A percentile compares a stretch with the other conserved stretches of the same genome.
Evolutionary conservation across 352 stramenopile species (phyloP).

Genomic region (Pythium aphanidermatum): DNA sequence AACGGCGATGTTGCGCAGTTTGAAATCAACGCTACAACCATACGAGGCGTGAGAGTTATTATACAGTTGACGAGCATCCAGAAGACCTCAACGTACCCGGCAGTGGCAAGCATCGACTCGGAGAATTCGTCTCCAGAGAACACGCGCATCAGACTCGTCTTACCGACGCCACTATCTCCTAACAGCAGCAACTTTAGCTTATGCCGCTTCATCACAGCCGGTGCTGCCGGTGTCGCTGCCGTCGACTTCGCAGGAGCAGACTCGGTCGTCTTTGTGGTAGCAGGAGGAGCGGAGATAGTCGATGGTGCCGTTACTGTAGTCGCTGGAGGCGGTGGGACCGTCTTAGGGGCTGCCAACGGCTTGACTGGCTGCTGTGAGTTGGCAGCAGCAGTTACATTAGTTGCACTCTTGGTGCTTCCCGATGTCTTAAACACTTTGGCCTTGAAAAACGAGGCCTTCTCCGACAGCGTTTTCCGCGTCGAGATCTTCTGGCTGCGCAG

Average conservation of each 20-base stretch:
- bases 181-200: constrained; percentile 90
- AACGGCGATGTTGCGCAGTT: constrained; percentile 83
- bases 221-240: constrained; percentile 8
- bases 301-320: too few species aligned
- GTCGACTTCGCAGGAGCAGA: too few species aligned
- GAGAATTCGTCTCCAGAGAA: constrained; percentile 91
- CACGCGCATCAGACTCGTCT: constrained; percentile 91
- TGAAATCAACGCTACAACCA: constrained; percentile 86
- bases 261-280: too few species aligned
- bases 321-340: too few species aligned
- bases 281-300: too few species aligned
- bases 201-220: constrained; percentile 61
- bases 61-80: too few species aligned
- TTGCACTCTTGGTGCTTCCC: too few species aligned
- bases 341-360: too few species aligned
- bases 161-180: constrained; percentile 89
- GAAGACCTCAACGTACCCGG: constrained; percentile 55
- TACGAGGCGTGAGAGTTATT: constrained; percentile 2
- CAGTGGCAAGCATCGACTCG: constrained; percentile 86
- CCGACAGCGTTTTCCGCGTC: constrained; percentile 49
- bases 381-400: too few species aligned
- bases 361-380: too few species aligned
- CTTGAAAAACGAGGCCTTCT: constrained; percentile 67
- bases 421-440: constrained; percentile 74
- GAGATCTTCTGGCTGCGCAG: constrained; percentile 70